A percentile compares a stretch with the other conserved stretches of the same genome.
Evolutionary conservation across 441 rosid genomes (phyloP).

Genomic region (Arabidopsis hybrid): DNA sequence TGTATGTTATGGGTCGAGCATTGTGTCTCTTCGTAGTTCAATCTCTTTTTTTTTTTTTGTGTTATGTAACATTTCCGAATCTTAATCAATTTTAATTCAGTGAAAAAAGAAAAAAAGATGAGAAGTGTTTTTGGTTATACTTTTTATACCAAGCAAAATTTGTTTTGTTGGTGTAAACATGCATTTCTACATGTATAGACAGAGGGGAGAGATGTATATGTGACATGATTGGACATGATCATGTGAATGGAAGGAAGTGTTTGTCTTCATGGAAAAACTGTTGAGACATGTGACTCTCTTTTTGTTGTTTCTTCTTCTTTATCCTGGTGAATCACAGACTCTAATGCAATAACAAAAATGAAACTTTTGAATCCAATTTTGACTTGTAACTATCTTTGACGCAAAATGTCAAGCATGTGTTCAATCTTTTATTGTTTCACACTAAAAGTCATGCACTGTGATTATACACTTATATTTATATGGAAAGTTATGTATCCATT

Average conservation of each 20-base stretch:
- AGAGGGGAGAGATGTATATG: slow-evolving; percentile 5
- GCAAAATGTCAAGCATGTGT: slow-evolving; percentile 41
- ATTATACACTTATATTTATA: no score
- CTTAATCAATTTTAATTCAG: no score
- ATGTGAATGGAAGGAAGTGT: slow-evolving; percentile 40
- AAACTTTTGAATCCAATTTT: slow-evolving; percentile 33
- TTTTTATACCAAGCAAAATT: background rate
- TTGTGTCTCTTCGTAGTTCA: no score
- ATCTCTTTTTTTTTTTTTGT: no score
- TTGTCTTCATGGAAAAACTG: slow-evolving; percentile 29
- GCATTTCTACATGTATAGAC: slow-evolving; percentile 16
- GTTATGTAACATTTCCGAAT: no score
- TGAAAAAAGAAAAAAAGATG: background rate
- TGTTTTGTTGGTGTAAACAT: background rate
- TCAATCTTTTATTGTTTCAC: slow-evolving; percentile 17
- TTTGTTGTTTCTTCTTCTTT: slow-evolving; percentile 30
- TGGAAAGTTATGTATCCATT: no score
- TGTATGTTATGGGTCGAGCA: no score
- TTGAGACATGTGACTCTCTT: slow-evolving; percentile 42
- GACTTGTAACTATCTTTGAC: slow-evolving; percentile 40
- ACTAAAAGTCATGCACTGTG: slow-evolving; percentile 35
- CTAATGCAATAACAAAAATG: slow-evolving; percentile 16
- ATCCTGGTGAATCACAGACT: slow-evolving; percentile 40
- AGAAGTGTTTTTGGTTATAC: background rate
- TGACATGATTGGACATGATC: slow-evolving; percentile 43